Base-by-base conservation (phyloP, 129 eudicot species). In the Mikania micrantha region DNA sequence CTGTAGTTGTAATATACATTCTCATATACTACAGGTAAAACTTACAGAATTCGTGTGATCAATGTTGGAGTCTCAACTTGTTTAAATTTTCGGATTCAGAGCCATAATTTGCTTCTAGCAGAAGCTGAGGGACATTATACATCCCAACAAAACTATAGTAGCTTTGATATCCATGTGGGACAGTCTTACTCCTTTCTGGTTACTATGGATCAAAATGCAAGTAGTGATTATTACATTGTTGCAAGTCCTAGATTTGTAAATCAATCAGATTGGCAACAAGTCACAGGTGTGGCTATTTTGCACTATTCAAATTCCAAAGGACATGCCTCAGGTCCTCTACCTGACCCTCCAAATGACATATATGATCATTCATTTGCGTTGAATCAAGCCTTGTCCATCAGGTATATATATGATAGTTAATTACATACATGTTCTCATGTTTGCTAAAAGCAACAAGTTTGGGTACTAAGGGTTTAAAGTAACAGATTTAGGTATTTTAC, bases 201-300 rank as follows among this genome's bases (percentile, higher is more conserved):
- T 15, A 84, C 89, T 49, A 93, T 93, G 98, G 96, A 88, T 82
- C 98, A 93, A 75, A 85, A 93, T 79, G 96, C 96, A 61, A 92
- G 87, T 64, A 80, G 73, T 31, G 96, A 93, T 76, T 93, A 93
- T 78, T 93, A 86, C 68, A 86, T 93, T 64, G 96, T 93, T 11
- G 98, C 98, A 31, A 93, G 98, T 64, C 80, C 96, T 9, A 77
- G 98, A 69, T 88, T 93, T 79, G 85, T 88, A 63, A 93, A 93
- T 75, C 72, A 84, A 70, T 67, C 96, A 41, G 35, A 62, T 32
- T 93, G 96, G 98, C 84, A 88, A 62, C 84, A 83, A 67, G 98
- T 93, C 52, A 93, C 96, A 1, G 98, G 98, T 24, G 96, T 93
- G 47, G 98, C 86, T 35, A 60, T 86, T 29, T 81, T 93, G 77